Conservation (phyloP, 345 rosid species). For the Moricandia arvensis region DNA sequence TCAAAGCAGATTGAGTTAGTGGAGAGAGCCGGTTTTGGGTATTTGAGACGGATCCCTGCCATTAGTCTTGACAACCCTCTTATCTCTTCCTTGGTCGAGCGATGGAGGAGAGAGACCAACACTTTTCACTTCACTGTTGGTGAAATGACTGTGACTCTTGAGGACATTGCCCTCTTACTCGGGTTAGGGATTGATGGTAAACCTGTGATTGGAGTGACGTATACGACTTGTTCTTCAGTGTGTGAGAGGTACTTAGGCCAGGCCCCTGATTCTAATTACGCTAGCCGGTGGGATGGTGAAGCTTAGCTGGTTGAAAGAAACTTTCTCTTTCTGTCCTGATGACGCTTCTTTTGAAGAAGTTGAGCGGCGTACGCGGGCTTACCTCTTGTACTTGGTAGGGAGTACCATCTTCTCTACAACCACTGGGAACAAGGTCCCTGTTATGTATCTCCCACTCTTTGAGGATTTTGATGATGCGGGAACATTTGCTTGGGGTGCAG, state of each 20-base stretch:
- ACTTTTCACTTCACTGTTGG: slow-evolving; percentile 86
- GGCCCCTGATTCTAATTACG: slow-evolving; percentile 68
- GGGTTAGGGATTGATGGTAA: slow-evolving; percentile 89
- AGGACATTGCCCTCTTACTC: slow-evolving; percentile 72
- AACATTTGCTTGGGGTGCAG: slow-evolving; percentile 91
- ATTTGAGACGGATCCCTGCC: slow-evolving; percentile 82
- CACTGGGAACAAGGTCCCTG: slow-evolving; percentile 96
- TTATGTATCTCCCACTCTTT: slow-evolving; percentile 92
- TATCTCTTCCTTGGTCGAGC: slow-evolving; percentile 87
- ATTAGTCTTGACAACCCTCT: slow-evolving; percentile 92
- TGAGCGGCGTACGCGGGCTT: slow-evolving; percentile 77
- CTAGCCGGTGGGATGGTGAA: slow-evolving; percentile 99
- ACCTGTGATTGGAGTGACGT: slow-evolving; percentile 87
- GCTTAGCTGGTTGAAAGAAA: slow-evolving; percentile 94
- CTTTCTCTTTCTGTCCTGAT: slow-evolving; percentile 66
- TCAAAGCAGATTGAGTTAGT: slow-evolving; percentile 75
- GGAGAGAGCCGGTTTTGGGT: slow-evolving; percentile 85
- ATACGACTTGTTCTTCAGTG: slow-evolving; percentile 67
- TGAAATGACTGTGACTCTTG: slow-evolving; percentile 89
- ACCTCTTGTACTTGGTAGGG: slow-evolving; percentile 84
- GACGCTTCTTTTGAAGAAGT: slow-evolving; percentile 60
- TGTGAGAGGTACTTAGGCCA: slow-evolving; percentile 70
- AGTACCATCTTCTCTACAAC: slow-evolving; percentile 94
- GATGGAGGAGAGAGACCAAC: slow-evolving; percentile 96
- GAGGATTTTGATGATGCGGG: slow-evolving; percentile 81